Conservation (phyloP, 495 filamentous ascomycete species). For the Mycothermus thermophilus region DNA sequence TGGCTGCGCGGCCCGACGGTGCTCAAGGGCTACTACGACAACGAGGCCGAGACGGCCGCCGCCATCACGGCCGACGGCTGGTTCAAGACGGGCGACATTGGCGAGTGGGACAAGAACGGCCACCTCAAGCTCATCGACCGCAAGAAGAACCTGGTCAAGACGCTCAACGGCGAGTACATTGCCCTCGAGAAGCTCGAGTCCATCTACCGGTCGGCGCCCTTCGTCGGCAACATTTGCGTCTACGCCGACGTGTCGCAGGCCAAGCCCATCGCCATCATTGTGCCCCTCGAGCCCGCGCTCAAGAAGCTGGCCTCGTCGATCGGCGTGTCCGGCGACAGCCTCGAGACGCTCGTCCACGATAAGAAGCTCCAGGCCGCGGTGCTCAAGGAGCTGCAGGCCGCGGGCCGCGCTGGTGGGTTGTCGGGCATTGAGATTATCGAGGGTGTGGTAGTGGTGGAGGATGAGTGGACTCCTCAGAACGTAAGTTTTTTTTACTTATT, state of each 20-base stretch:
- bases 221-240: conserved; percentile 91
- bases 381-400: conserved; percentile 66
- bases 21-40: conserved; percentile 60
- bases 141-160: conserved; percentile 98
- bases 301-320: conserved; percentile 69
- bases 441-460: conserved; percentile 82
- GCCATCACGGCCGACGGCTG: conserved; percentile 66
- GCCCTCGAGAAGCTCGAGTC: conserved; percentile 98
- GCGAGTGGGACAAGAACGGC: conserved; percentile 72
- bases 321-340: conserved; percentile 50
- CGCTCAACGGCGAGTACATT: conserved; percentile 91
- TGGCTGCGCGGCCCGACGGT: conserved; percentile 78
- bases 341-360: conserved; percentile 74
- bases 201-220: conserved; percentile 69
- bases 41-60: conserved; percentile 70
- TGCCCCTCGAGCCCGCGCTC: conserved; percentile 70
- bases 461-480: conserved; percentile 96
- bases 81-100: conserved; percentile 95
- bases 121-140: conserved; percentile 84
- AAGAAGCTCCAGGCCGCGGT: conserved; percentile 66
- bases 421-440: conserved; percentile 82
- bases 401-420: conserved; percentile 63
- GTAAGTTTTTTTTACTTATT: conserved; percentile 41
- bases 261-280: conserved; percentile 89
- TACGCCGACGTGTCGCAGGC: conserved; percentile 68